These are phyloP conservation scores for Eutrema salsugineum DNA, from an alignment of 441 rosid genomes.

Conservation along the genomic window DNA sequence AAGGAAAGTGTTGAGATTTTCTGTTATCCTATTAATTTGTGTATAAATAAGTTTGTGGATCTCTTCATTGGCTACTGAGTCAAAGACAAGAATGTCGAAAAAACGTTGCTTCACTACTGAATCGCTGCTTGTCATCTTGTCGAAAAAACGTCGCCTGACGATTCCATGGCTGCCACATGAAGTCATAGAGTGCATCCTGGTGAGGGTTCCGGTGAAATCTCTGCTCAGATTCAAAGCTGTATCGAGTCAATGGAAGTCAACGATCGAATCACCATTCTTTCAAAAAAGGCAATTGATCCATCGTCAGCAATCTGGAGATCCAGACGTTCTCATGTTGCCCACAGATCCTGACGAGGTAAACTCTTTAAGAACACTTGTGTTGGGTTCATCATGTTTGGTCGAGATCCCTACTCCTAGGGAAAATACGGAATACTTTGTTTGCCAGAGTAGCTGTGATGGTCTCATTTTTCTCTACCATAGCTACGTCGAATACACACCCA, in stretches of 20 bases:
- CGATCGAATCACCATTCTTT: neutral
- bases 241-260: neutral
- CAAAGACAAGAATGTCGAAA: too few relatives aligned
- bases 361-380: neutral
- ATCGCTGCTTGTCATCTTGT: too few relatives aligned
- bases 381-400: neutral
- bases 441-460: neutral
- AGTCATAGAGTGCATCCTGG: neutral
- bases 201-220: neutral
- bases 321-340: neutral
- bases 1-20: too few relatives aligned
- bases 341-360: too few relatives aligned
- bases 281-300: neutral
- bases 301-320: neutral
- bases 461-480: neutral
- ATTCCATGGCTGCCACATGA: neutral
- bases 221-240: neutral
- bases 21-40: too few relatives aligned
- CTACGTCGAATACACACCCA: fast-evolving
- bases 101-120: too few relatives aligned
- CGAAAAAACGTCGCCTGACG: neutral
- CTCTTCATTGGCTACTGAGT: too few relatives aligned
- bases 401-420: neutral
- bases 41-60: too few relatives aligned
- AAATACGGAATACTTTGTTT: neutral